phyloP scores from a whole-genome alignment of 2,329 filamentous ascomycete species.

The Claviceps sp. region DNA sequence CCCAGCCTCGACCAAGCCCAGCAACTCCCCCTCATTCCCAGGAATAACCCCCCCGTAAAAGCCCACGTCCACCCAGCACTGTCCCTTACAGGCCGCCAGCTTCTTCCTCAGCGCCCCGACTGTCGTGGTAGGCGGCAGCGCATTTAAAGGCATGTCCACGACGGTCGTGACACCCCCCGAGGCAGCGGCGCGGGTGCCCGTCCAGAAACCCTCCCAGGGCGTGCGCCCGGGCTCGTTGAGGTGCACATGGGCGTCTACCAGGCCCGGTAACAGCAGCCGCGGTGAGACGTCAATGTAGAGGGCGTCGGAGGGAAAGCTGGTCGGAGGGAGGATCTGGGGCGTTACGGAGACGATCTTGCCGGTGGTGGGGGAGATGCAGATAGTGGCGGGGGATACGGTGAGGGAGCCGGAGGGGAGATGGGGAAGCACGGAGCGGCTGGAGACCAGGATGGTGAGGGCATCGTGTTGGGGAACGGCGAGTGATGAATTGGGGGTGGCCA shows the following conservation, averaged over 20 bases:
- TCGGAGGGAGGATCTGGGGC: slow-evolving; percentile 58
- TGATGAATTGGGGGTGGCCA: background rate
- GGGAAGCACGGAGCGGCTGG: slow-evolving; percentile 69
- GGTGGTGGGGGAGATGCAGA: slow-evolving; percentile 61
- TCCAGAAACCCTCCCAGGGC: slow-evolving; percentile 97
- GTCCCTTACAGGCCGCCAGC: slow-evolving; percentile 64
- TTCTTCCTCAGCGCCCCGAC: slow-evolving; percentile 73
- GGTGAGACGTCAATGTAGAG: slow-evolving; percentile 77
- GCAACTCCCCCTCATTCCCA: slow-evolving; percentile 69
- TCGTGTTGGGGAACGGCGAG: slow-evolving; percentile 18
- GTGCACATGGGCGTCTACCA: slow-evolving; percentile 96
- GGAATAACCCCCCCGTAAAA: slow-evolving; percentile 95
- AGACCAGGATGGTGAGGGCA: slow-evolving; percentile 60
- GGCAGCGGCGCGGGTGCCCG: slow-evolving; percentile 83
- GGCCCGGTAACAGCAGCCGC: slow-evolving; percentile 70
- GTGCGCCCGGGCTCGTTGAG: slow-evolving; percentile 93
- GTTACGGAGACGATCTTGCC: slow-evolving; percentile 76
- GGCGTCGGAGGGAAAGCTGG: slow-evolving; percentile 58
- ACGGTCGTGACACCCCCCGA: slow-evolving; percentile 95
- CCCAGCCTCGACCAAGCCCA: slow-evolving; percentile 68
- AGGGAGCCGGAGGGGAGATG: slow-evolving; percentile 48
- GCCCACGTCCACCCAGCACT: slow-evolving; percentile 98
- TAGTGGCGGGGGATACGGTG: slow-evolving; percentile 64
- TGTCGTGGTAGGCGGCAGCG: slow-evolving; percentile 91
- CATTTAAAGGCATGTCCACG: slow-evolving; percentile 94